These are phyloP conservation scores for Phytophthora chlamydospora DNA, from an alignment of 352 stramenopile species.

Conservation along the genomic window DNA sequence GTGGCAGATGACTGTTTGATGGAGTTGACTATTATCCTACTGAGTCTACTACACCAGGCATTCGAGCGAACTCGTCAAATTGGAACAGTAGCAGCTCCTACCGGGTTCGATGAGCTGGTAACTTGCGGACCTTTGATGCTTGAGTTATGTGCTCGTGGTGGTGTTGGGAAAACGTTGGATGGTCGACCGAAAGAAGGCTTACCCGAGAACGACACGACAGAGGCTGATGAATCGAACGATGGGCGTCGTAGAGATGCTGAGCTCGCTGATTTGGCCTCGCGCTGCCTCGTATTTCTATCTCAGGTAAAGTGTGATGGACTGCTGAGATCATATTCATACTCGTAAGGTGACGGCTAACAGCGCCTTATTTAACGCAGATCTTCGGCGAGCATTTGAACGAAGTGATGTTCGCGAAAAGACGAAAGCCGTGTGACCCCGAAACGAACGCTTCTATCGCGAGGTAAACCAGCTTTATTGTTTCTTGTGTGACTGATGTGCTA, in stretches of 20 bases:
- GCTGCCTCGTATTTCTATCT: conserved; percentile 64
- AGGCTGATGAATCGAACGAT: background rate
- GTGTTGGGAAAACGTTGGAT: background rate
- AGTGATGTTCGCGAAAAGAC: conserved; percentile 43
- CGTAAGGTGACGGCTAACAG: background rate
- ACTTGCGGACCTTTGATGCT: conserved; percentile 39
- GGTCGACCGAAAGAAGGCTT: conserved; percentile 19
- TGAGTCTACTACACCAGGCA: conserved; percentile 43
- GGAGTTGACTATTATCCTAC: conserved; percentile 43
- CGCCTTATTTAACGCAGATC: conserved; percentile 40
- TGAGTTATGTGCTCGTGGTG: conserved; percentile 39
- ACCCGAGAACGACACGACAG: conserved; percentile 11
- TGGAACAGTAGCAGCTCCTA: conserved; percentile 4
- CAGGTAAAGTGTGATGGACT: conserved; percentile 44
- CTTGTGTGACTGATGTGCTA: conserved; percentile 1
- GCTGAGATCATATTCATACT: background rate
- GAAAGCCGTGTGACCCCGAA: conserved; percentile 3
- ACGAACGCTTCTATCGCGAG: conserved; percentile 21
- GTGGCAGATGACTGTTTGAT: conserved; percentile 17
- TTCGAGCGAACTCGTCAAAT: conserved; percentile 33
- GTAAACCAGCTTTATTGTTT: conserved; percentile 19
- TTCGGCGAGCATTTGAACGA: conserved; percentile 65
- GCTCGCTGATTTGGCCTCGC: conserved; percentile 49
- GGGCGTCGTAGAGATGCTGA: conserved; percentile 5
- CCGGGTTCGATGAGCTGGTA: conserved; percentile 39